Conservation (phyloP, 176 grass and related monocot genomes). For the Elaeis guineensis region DNA sequence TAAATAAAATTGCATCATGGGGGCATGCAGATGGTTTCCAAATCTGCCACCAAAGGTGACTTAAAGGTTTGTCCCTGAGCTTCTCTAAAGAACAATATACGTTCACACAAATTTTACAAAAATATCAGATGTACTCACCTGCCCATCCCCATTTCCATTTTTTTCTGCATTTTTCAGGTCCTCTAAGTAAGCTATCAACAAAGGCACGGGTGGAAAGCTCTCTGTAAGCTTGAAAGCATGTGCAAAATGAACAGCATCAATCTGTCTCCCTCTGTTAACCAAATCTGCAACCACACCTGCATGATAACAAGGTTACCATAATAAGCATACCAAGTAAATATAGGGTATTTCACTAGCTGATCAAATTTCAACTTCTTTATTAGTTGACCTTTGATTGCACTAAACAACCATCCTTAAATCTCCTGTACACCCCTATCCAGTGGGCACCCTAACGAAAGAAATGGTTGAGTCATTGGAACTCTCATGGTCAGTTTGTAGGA, state of each 20-base stretch:
- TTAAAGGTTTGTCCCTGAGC: too few species aligned
- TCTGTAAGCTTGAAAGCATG: constrained; percentile 55
- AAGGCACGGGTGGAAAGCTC: constrained; percentile 47
- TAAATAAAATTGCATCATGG: too few species aligned
- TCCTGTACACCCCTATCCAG: constrained; percentile 13
- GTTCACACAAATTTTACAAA: too few species aligned
- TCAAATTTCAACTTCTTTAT: background rate
- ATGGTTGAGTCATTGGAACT: constrained; percentile 32
- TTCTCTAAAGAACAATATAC: too few species aligned
- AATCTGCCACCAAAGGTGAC: too few species aligned
- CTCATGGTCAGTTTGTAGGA: constrained; percentile 35
- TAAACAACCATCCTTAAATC: background rate
- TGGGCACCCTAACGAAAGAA: constrained; percentile 20
- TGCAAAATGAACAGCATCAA: constrained; percentile 80
- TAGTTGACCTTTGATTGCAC: background rate
- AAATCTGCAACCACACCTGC: constrained; percentile 56
- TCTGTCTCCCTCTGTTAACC: constrained; percentile 60
- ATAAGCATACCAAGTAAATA: background rate
- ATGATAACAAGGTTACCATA: constrained; percentile 4
- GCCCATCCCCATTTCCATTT: constrained; percentile 30
- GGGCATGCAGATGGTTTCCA: too few species aligned
- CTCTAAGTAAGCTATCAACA: constrained; percentile 57
- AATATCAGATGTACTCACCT: constrained; percentile 19
- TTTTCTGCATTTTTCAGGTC: constrained; percentile 40
- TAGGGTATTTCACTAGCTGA: background rate